Base-by-base conservation (phyloP, 805 yeast species). In the Zygoascus flipseniorum region DNA sequence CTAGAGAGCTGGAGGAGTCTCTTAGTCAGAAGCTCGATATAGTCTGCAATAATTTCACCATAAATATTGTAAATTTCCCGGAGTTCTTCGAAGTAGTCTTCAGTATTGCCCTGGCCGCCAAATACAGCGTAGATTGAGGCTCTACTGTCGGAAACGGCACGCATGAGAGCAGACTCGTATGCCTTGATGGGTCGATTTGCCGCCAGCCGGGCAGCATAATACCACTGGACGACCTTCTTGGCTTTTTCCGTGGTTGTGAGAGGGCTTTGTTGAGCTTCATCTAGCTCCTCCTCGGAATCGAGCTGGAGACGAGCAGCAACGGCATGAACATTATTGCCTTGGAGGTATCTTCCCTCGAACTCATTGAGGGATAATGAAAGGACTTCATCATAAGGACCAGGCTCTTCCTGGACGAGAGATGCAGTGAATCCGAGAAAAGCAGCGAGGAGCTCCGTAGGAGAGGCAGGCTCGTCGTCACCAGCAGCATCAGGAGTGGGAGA, bases 41-140 rank as follows among this genome's bases (percentile, higher is more conserved):
- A 81, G 62, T 85, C 92, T 23, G 77, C 70, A 53, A 89, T 74
- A 58, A 92, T 75, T 28, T 87, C 86, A 60, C 83, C 77, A 76
- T 93, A 93, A 55, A 83, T 77, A 59, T 80, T 74, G 75, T 86
- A 85, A 55, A 90, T 69, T 60, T 89, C 95, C 69, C 96, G 83
- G 68, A 93, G 80, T 76, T 93, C 99, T 69, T 90, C 97, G 63
- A 93, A 93, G 76, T 89, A 93, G 39, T 35, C 39, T 69, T 93
- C 98, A 51, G 95, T 84, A 75, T 89, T 92, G 72, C 99, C 99
- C 76, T 93, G 99, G 65, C 99, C 99, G 69, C 99, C 99, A 65
- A 92, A 93, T 61, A 93, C 82, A 58, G 97, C 96, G 56, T 79
- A 81, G 53, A 90, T 71, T 56, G 77, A 75, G 46, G 90, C 87